Evolutionary conservation across 176 grass and related monocot genomes (phyloP).

Genomic region (Aegilops speltoides): DNA sequence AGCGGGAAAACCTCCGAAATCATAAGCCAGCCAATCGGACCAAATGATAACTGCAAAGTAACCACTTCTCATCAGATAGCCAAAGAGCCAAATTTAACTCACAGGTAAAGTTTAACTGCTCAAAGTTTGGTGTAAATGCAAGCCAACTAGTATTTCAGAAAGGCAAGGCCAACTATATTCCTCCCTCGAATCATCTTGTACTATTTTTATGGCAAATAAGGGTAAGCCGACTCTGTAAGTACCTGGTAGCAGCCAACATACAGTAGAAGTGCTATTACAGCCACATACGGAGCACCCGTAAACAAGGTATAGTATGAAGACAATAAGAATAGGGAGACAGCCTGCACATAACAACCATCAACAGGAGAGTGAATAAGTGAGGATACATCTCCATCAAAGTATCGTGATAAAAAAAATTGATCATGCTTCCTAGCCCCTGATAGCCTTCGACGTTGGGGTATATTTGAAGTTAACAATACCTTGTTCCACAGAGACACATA

Average conservation of each 20-base stretch:
- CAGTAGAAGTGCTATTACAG: conserved; percentile 85
- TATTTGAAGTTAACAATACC: not conserved
- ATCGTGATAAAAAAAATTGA: not conserved
- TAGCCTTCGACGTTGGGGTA: not conserved
- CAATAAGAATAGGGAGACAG: conserved; percentile 74
- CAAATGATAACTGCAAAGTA: conserved; percentile 80
- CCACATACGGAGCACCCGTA: conserved; percentile 57
- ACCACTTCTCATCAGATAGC: conserved; percentile 28
- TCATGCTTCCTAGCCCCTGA: conserved; percentile 8
- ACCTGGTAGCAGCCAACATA: conserved; percentile 99
- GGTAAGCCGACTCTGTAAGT: conserved; percentile 4
- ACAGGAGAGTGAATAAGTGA: not conserved
- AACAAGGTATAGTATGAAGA: conserved; percentile 84
- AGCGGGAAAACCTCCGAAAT: conserved; percentile 94
- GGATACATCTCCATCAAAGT: not conserved
- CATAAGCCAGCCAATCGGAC: conserved; percentile 98
- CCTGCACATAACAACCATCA: conserved; percentile 49
- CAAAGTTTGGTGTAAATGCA: not conserved
- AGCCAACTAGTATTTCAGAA: not conserved
- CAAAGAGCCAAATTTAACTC: not conserved
- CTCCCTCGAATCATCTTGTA: not conserved
- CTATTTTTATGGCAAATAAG: not conserved
- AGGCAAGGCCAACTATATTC: not conserved
- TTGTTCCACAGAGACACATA: not conserved
- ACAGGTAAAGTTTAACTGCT: not conserved